Evolutionary conservation across 305 asterid genomes (phyloP).

Genomic region (Fraxinus greggii): DNA sequence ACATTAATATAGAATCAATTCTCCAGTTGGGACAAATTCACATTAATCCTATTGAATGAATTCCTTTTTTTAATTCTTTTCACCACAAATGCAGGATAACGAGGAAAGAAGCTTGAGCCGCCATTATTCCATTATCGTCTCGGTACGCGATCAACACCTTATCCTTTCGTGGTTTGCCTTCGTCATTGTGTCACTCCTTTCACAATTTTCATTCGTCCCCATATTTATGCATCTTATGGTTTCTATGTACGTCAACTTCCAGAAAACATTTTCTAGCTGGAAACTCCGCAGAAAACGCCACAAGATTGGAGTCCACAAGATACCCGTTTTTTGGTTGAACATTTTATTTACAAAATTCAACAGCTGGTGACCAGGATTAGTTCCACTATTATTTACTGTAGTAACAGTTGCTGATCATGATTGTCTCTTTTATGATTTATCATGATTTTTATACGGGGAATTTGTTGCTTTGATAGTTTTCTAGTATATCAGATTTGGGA

Average conservation of each 20-base stretch:
- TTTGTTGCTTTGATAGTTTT: not conserved
- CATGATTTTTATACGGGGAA: not conserved
- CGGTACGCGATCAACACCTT: not conserved
- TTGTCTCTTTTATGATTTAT: not conserved
- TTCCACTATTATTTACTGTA: not conserved
- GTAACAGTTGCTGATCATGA: not conserved
- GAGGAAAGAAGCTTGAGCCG: constrained; percentile 82
- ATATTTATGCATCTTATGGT: not conserved
- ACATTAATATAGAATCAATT: not conserved
- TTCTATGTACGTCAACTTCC: not conserved
- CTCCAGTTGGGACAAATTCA: not conserved
- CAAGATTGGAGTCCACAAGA: not conserved
- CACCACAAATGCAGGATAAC: constrained; percentile 65
- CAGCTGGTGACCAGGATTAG: not conserved
- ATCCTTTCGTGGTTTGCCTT: not conserved
- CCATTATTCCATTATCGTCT: not conserved
- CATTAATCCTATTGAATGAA: not conserved
- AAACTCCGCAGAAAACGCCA: constrained; percentile 13
- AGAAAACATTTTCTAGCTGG: constrained; percentile 3
- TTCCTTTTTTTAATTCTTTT: constrained; percentile 5
- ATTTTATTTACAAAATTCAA: not conserved
- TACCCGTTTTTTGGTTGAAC: constrained; percentile 1
- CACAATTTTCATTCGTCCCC: not conserved
- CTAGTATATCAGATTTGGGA: not conserved
- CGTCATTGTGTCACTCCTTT: not conserved